Base-by-base conservation (phyloP, 2,329 filamentous ascomycete genomes). In the Fusarium nelsonii region DNA sequence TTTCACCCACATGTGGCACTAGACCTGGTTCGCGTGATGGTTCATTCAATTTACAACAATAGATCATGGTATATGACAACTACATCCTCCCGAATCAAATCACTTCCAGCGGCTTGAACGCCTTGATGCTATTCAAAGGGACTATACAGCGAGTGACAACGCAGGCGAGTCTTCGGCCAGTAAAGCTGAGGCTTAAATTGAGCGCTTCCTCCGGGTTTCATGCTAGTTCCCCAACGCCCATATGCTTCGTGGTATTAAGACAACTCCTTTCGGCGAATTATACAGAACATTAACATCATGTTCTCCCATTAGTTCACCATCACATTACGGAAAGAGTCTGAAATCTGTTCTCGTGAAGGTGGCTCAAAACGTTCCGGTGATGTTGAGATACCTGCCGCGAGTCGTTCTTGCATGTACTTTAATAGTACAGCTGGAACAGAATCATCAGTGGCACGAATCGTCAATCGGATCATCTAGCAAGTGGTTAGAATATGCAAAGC, bases 401-500 rank as follows among this genome's bases (percentile, higher is more conserved):
- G 84, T 65, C 91, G 88, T 68, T 95, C 92, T 76, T 97, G 92
- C 93, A 99, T 97, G 60, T 92, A 82, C 79, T 93, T 94, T 75
- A 96, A 83, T 58, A 99, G 78, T 20, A 95, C 85, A 3, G 88
- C 86, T 9, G 96, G 94, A 0, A 99, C 93, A 33, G 85, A 88
- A 76, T 98, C 96, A 75, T 98, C 95, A 2, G 96, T 99, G 8
- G 95, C 96, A 67, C 96, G 88, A 73, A 99, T 91, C 0, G 96
- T 99, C 64, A 98, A 85, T 54, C 96, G 94, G 75, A 97, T 92
- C 93, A 97, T 97, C 96, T 97, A 72, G 9, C 65, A 49, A 32
- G 40, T 8, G 14, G 62, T 75, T 64, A 75, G 71, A 33, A 46
- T 43, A 15, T 26, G 20, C 23, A 16, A 23, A 10, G 9, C 9